Conservation (phyloP, 768 basidiomycete genomes). For the Gloeostereum incarnatum region DNA sequence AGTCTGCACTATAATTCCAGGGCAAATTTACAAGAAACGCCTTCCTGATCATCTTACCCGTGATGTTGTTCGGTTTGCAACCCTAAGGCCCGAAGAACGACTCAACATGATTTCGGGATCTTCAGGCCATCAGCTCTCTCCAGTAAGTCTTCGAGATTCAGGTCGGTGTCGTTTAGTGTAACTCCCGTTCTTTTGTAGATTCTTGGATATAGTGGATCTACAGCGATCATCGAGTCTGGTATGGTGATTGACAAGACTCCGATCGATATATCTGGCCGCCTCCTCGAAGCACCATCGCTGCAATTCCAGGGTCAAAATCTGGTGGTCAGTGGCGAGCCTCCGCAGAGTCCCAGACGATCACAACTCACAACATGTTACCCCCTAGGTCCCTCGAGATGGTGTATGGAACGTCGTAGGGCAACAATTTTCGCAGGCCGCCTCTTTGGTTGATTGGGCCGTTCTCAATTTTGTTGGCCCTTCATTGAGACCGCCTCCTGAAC, state of each 20-base stretch:
- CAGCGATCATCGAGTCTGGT: slow-evolving; percentile 18
- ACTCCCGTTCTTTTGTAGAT: too few relatives aligned
- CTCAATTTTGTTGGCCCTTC: too few relatives aligned
- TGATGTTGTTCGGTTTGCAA: slow-evolving; percentile 26
- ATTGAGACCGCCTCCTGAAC: too few relatives aligned
- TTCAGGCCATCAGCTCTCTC: too few relatives aligned
- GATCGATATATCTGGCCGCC: slow-evolving; percentile 4
- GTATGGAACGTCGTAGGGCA: slow-evolving; percentile 11
- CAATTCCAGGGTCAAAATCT: neutral
- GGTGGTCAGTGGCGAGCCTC: slow-evolving; percentile 17
- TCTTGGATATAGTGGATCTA: too few relatives aligned
- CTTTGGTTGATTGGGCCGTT: slow-evolving; percentile 7
- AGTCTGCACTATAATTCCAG: slow-evolving; percentile 21
- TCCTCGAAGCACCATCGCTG: slow-evolving; percentile 7
- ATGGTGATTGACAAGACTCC: slow-evolving; percentile 9
- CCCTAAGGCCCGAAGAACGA: slow-evolving; percentile 23
- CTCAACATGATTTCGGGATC: slow-evolving; percentile 14
- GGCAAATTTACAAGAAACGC: slow-evolving; percentile 30
- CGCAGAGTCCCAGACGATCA: neutral
- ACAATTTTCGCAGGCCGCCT: neutral
- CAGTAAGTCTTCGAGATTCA: too few relatives aligned
- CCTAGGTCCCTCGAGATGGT: slow-evolving; percentile 8
- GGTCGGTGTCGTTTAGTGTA: too few relatives aligned
- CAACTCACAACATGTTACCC: neutral
- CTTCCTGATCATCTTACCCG: slow-evolving; percentile 22